A percentile compares a stretch with the other conserved stretches of the same genome.
Evolutionary conservation across 768 basidiomycete species (phyloP).

Genomic region (Leccinellum albellum): DNA sequence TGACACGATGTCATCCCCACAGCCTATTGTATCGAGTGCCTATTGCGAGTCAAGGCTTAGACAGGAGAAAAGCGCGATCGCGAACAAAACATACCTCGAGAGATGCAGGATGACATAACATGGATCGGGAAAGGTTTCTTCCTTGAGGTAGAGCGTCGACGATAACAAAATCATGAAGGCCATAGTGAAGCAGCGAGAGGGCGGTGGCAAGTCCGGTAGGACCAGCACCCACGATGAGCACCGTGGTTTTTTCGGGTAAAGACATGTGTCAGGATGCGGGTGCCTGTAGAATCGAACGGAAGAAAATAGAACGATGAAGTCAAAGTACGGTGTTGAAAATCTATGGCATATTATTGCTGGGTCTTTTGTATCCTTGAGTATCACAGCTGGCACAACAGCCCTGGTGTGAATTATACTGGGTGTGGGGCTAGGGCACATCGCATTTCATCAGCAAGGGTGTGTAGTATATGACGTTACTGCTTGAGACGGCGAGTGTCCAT

Average conservation of each 20-base stretch:
- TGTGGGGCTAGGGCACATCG: neutral
- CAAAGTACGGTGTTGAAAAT: neutral
- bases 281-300: neutral
- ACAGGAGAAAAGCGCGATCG: neutral
- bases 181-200: slow-evolving; percentile 40
- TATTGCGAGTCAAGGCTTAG: slow-evolving; percentile 36
- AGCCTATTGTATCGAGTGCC: slow-evolving; percentile 45
- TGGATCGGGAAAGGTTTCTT: slow-evolving; percentile 40
- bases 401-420: no score
- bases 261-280: slow-evolving; percentile 10
- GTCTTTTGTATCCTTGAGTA: neutral
- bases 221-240: slow-evolving; percentile 50
- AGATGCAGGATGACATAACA: slow-evolving; percentile 48
- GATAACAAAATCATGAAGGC: slow-evolving; percentile 39
- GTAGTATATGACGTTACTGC: neutral
- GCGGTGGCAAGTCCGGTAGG: slow-evolving; percentile 47
- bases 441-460: neutral
- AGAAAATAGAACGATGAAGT: neutral
- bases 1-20: slow-evolving; percentile 36
- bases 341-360: neutral
- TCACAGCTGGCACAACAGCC: no score
- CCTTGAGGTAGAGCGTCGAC: slow-evolving; percentile 38
- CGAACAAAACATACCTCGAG: slow-evolving; percentile 39
- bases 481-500: neutral
- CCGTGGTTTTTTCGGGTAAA: slow-evolving; percentile 34